Base-by-base conservation (phyloP, 164 flowering plant genomes). In the Umbilicus rupestris region DNA sequence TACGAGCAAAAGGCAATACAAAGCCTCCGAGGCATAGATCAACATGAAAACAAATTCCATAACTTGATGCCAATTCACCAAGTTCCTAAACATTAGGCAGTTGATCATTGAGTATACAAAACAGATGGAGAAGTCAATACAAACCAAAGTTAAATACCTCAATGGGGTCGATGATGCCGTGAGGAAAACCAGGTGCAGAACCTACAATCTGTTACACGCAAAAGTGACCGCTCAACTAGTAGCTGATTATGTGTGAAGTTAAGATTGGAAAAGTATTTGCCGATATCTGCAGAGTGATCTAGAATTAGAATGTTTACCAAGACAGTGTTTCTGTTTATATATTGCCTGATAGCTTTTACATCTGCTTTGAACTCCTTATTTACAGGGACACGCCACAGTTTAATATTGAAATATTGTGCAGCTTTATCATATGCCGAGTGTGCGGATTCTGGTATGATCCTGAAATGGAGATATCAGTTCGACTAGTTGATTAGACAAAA, bases 351-450 rank as follows among this genome's bases (percentile, higher is more conserved):
- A 5, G 83, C 91, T 75, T 80, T 85, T n/a, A 81, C 89, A 78
- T 94, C 97, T 30, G 97, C 97, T 75, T 70, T 83, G 70, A 81
- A 94, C 63, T 91, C 88, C 78, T 83, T 82, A 74, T 82, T 82
- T 37, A 94, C 97, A 70, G 93, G 95, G 39, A 85, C 91, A 65
- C 99, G 96, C 90, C 92, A 77, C 70, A 94, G 76, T 74, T 89
- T 94, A 75, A 94, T 91, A 59, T 88, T 91, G 66, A 91, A 94
- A 77, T 94, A 94, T 69, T 94, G 96, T 55, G 95, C 96, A 70
- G 97, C 99, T 77, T 91, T 91, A 73, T 94, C 99, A 74, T 94
- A 94, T 45, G 99, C 99, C 50, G 99, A 94, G 80, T 94, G 99
- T 59, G 96, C 99, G 75, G 99, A 94, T 78, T 78, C 96, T 44